Evolutionary conservation across 2,329 filamentous ascomycete genomes (phyloP).

Genomic region (Venturia oleaginea): DNA sequence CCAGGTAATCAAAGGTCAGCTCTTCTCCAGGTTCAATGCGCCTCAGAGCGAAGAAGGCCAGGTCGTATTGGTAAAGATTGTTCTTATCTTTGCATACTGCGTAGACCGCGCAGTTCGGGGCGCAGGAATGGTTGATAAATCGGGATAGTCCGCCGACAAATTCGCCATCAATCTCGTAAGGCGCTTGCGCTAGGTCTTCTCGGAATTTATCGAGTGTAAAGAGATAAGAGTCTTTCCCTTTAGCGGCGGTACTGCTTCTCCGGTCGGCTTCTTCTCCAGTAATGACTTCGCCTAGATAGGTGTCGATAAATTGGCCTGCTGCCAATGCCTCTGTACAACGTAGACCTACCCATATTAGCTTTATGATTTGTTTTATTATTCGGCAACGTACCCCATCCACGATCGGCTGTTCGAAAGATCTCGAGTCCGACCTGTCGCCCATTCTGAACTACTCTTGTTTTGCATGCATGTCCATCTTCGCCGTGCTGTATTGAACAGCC

Average conservation of each 20-base stretch:
- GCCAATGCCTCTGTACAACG: constrained; percentile 55
- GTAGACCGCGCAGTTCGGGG: constrained; percentile 72
- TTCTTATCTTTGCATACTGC: constrained; percentile 69
- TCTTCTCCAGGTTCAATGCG: constrained; percentile 59
- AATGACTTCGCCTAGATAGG: constrained; percentile 58
- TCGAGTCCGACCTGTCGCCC: constrained; percentile 62
- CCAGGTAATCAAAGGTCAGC: constrained; percentile 72
- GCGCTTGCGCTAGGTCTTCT: constrained; percentile 38
- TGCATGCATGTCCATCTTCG: constrained; percentile 43
- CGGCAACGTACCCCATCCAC: constrained; percentile 60
- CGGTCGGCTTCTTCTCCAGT: constrained; percentile 50
- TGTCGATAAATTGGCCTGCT: constrained; percentile 69
- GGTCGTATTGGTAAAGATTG: constrained; percentile 64
- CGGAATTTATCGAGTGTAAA: constrained; percentile 79
- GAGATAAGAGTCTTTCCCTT: constrained; percentile 67
- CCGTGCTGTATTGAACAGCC: constrained; percentile 38
- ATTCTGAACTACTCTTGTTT: constrained; percentile 67
- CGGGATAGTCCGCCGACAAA: constrained; percentile 69
- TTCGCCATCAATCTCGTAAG: constrained; percentile 53
- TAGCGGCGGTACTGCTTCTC: constrained; percentile 50
- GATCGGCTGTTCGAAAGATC: constrained; percentile 65
- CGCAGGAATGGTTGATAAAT: constrained; percentile 77
- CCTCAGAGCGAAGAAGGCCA: constrained; percentile 64
- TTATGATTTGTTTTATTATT: background rate
- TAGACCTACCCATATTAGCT: constrained; percentile 41